phyloP scores from a whole-genome alignment of 2,329 filamentous ascomycete species.

The Coleophoma eucalyptorum region DNA sequence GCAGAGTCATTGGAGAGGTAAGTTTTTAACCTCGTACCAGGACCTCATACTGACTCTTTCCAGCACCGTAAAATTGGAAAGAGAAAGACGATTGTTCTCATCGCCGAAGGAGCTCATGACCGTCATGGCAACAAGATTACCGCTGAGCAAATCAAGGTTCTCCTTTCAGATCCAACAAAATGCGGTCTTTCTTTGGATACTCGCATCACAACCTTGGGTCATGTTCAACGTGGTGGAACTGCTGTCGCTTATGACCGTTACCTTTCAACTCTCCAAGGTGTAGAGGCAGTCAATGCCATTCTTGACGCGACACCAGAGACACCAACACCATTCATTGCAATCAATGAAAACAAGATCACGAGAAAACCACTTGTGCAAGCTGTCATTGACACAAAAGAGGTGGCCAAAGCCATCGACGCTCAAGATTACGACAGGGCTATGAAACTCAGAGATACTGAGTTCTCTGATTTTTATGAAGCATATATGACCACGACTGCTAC shows the following conservation, averaged over 20 bases:
- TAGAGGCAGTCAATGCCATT: constrained; percentile 89
- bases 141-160: constrained; percentile 76
- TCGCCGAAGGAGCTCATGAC: constrained; percentile 92
- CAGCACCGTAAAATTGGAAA: constrained; percentile 87
- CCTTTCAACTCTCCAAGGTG: constrained; percentile 87
- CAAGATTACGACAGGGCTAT: constrained; percentile 89
- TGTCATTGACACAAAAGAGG: constrained; percentile 79
- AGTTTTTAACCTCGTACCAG: constrained; percentile 12
- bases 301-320: constrained; percentile 85
- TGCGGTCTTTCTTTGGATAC: constrained; percentile 81
- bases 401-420: constrained; percentile 74
- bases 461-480: constrained; percentile 85
- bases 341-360: constrained; percentile 97
- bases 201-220: constrained; percentile 88
- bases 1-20: constrained; percentile 68
- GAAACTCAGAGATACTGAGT: constrained; percentile 85
- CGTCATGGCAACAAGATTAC: constrained; percentile 79
- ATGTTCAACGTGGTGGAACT: constrained; percentile 93
- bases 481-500: constrained; percentile 90
- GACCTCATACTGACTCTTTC: no score
- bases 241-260: constrained; percentile 94
- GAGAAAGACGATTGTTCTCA: constrained; percentile 96
- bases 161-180: constrained; percentile 73
- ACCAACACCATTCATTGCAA: constrained; percentile 90
- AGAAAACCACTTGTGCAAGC: constrained; percentile 86